Evolutionary conservation across 1,284 basidiomycete genomes (phyloP), one percentile per base, ranked within the genome.

Genomic region (Tilletia setariae): DNA sequence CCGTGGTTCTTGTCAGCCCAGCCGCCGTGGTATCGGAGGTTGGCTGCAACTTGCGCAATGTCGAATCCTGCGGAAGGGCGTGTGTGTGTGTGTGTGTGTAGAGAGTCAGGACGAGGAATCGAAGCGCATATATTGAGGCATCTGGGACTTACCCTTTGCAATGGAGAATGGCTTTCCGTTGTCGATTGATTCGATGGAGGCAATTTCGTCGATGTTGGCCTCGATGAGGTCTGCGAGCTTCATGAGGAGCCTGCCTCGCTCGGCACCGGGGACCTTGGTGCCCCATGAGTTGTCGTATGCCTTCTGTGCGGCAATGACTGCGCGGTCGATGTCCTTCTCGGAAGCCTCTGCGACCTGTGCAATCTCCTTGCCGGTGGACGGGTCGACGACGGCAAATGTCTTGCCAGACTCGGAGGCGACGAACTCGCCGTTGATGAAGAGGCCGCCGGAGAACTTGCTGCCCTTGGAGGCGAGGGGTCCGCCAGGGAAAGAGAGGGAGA

Each of bases 1-100:
- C 94, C 93, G 64, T 87, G 85, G 75, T 93, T 87, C 87, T 95
- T 96, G 86, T 96, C 93, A 25, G 78, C 82, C 82, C 83, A 83
- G 65, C 83, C 82, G 43, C 91, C 88, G 83, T 87, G 88, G 80
- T 95, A 95, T 73, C 82, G 77, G 30, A 84, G 68, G 78, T 80
- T 82, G 59, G 85, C 86, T 70, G 93, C 91, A n/a, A 89, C 85
- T 74, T 86, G 86, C 43, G 84, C 75, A 9, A 93, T 86, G 82
- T 97, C 94, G 65, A 87, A 89, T 62, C 81, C 86, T 42, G 40
- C 32, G 32, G 6, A 9, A 59, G 4, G 11, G 16, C 8, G 51
- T 61, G 11, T 21, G 25, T n/a, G n/a, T n/a, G n/a, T n/a, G n/a
- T n/a, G n/a, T n/a, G 47, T 8, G 19, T 21, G n/a, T 7, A 49